A percentile compares a stretch with the other conserved stretches of the same genome.
These are phyloP conservation scores for Scopulariopsis brevicaulis DNA, from an alignment of 2,329 filamentous ascomycete species.

Conservation along the genomic window DNA sequence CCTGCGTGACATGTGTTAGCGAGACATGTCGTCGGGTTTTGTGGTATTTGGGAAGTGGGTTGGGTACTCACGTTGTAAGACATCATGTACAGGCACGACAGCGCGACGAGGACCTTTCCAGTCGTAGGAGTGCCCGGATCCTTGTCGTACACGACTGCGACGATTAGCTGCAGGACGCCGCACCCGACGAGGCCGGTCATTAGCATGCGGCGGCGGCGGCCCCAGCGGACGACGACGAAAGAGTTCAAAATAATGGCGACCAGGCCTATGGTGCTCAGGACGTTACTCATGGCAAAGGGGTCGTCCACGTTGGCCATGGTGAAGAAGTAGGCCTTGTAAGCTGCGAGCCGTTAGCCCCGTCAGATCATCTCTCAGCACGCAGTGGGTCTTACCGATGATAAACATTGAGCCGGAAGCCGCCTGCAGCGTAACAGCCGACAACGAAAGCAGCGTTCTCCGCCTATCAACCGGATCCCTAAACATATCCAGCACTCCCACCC, in stretches of 20 bases:
- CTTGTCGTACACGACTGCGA: conserved; percentile 32
- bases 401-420: conserved; percentile 33
- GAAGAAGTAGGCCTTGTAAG: conserved; percentile 41
- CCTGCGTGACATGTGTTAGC: conserved; percentile 10
- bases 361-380: background rate
- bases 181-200: conserved; percentile 31
- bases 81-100: conserved; percentile 35
- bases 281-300: conserved; percentile 38
- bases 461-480: conserved; percentile 31
- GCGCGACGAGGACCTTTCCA: conserved; percentile 30
- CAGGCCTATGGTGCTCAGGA: conserved; percentile 34
- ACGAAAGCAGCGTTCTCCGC: conserved; percentile 26
- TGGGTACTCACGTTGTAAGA: conserved; percentile 30
- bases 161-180: conserved; percentile 36
- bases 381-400: conserved; percentile 17
- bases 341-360: conserved; percentile 12
- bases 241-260: conserved; percentile 36
- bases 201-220: conserved; percentile 36
- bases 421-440: conserved; percentile 29
- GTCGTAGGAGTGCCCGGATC: conserved; percentile 16
- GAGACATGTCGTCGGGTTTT: background rate
- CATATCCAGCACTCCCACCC: conserved; percentile 26
- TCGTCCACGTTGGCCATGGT: conserved; percentile 36
- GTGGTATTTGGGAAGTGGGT: background rate
- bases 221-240: conserved; percentile 31